Percentiles rank a stretch among this genome's conserved stretches.
These are phyloP conservation scores for Xylaria castorea DNA, from an alignment of 495 filamentous ascomycete species.

Conservation along the genomic window DNA sequence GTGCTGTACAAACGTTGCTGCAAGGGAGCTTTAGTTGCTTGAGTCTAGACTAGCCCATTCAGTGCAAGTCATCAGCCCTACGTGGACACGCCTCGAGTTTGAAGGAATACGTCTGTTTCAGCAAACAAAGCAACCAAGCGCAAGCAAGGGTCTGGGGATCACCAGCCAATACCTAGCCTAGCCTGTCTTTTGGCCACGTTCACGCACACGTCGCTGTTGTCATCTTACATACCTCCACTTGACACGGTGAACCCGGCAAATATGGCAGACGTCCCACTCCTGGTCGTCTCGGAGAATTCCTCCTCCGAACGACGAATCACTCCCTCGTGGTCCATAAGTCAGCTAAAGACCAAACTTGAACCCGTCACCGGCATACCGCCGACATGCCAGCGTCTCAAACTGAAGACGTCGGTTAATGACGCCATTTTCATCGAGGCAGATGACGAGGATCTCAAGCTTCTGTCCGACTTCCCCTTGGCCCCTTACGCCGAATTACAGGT, in stretches of 20 bases:
- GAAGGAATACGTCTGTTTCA: slow-evolving; percentile 12
- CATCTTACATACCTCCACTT: slow-evolving; percentile 21
- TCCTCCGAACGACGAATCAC: slow-evolving; percentile 86
- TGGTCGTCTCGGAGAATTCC: slow-evolving; percentile 77
- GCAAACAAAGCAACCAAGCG: slow-evolving; percentile 18
- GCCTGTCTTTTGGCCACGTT: slow-evolving; percentile 17
- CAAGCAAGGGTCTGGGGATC: slow-evolving; percentile 15
- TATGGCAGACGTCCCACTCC: slow-evolving; percentile 82
- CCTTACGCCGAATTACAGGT: slow-evolving; percentile 80
- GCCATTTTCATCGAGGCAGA: slow-evolving; percentile 64
- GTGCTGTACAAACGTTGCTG: slow-evolving; percentile 5
- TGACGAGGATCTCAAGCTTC: slow-evolving; percentile 69
- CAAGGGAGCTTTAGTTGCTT: not conserved
- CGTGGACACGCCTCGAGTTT: slow-evolving; percentile 17
- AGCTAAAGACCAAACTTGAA: slow-evolving; percentile 88
- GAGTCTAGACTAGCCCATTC: slow-evolving; percentile 12
- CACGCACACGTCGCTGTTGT: slow-evolving; percentile 26
- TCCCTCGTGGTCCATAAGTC: slow-evolving; percentile 87
- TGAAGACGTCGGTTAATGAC: slow-evolving; percentile 64
- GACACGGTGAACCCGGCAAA: slow-evolving; percentile 54
- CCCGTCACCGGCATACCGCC: slow-evolving; percentile 93
- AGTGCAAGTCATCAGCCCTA: slow-evolving; percentile 27
- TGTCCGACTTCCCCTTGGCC: slow-evolving; percentile 68
- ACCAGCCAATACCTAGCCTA: not conserved
- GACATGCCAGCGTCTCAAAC: slow-evolving; percentile 72